These are phyloP conservation scores for Endothia cerciana DNA, from an alignment of 2,329 filamentous ascomycete genomes.

Conservation along the genomic window DNA sequence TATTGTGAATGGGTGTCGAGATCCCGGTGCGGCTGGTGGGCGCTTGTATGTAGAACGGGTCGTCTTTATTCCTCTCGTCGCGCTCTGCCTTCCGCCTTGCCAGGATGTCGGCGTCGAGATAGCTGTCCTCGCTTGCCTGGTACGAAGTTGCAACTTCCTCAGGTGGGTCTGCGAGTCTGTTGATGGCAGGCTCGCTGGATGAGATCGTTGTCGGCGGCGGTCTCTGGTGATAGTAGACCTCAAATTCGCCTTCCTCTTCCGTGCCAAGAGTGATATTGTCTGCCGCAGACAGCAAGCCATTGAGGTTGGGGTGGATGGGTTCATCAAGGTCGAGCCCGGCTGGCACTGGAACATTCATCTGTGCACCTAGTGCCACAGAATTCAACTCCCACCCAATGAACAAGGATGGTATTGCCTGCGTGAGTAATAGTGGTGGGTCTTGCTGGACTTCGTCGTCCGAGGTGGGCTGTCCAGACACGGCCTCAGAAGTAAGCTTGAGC, in stretches of 20 bases:
- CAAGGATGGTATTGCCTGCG: slow-evolving; percentile 85
- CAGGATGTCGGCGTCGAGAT: slow-evolving; percentile 73
- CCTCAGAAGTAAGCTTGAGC: slow-evolving; percentile 84
- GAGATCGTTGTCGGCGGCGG: slow-evolving; percentile 55
- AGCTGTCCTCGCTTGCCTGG: slow-evolving; percentile 64
- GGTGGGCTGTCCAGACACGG: slow-evolving; percentile 68
- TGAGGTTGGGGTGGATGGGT: slow-evolving; percentile 78
- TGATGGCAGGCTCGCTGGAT: slow-evolving; percentile 59
- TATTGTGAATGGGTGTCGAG: slow-evolving; percentile 79
- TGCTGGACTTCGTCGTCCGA: slow-evolving; percentile 57
- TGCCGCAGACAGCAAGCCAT: slow-evolving; percentile 65
- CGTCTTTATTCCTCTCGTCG: slow-evolving; percentile 81
- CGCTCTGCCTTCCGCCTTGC: slow-evolving; percentile 77
- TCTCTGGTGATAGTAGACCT: slow-evolving; percentile 65
- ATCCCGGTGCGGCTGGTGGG: slow-evolving; percentile 47
- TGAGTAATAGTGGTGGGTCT: slow-evolving; percentile 81
- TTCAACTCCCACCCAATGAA: slow-evolving; percentile 89
- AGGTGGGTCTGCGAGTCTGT: slow-evolving; percentile 50
- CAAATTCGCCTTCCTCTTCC: slow-evolving; percentile 68
- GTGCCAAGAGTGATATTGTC: slow-evolving; percentile 53
- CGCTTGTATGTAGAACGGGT: slow-evolving; percentile 85
- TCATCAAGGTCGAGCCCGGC: slow-evolving; percentile 76
- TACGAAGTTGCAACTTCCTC: slow-evolving; percentile 59
- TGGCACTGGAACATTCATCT: slow-evolving; percentile 83
- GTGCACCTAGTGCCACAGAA: slow-evolving; percentile 81